phyloP scores from a whole-genome alignment of 371 early-diverging fungal genomes.

The Mucor velutinosus region DNA sequence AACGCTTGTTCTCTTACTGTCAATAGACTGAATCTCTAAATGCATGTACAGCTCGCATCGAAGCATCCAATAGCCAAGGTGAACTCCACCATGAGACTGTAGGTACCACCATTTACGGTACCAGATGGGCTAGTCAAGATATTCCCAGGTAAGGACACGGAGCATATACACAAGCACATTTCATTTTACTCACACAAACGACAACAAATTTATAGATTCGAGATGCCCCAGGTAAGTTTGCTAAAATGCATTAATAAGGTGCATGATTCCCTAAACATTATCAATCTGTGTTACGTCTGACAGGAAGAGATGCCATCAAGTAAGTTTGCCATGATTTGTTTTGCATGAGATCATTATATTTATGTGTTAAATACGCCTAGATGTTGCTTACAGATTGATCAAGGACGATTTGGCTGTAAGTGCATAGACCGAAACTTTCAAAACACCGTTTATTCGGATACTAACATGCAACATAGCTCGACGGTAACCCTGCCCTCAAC shows the following conservation, averaged over 20 bases:
- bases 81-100: conserved; percentile 24
- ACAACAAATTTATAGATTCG: conserved; percentile 25
- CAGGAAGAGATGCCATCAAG: conserved; percentile 52
- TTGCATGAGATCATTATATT: not conserved
- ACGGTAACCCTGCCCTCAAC: conserved; percentile 73
- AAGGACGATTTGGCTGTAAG: conserved; percentile 52
- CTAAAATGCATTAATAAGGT: not conserved
- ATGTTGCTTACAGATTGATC: conserved; percentile 47
- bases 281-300: not conserved
- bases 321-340: conserved; percentile 13
- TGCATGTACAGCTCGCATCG: conserved; percentile 28
- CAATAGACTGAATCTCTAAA: not conserved
- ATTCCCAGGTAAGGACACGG: conserved; percentile 36
- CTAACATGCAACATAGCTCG: conserved; percentile 38
- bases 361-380: conserved; percentile 18
- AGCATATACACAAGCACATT: not conserved
- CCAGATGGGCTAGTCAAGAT: conserved; percentile 45
- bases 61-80: conserved; percentile 19
- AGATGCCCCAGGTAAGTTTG: conserved; percentile 41
- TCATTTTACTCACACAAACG: not conserved
- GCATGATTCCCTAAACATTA: not conserved
- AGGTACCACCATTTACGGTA: conserved; percentile 43
- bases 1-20: not conserved
- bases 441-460: not conserved
- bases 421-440: no score